Evolutionary conservation across 495 filamentous ascomycete species (phyloP), one percentile per base, ranked within the genome.

Genomic region (Aspergillus haitiensis): DNA sequence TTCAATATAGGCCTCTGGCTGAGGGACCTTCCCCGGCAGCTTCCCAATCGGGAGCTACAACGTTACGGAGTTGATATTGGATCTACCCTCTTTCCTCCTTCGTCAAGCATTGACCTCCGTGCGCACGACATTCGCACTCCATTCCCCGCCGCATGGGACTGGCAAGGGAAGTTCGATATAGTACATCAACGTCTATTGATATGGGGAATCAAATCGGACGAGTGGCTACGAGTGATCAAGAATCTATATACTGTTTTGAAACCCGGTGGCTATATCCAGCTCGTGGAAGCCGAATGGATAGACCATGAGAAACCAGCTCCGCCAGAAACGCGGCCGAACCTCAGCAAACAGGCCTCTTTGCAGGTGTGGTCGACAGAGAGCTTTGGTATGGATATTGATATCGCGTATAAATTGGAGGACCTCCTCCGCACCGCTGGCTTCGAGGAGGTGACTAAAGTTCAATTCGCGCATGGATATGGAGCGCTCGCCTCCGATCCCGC

Each of bases 271-370:
- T 44, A 44, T 16, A 44, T 60, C 15, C 58, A 60, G 44, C 42
- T 60, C 0, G 58, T 60, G 11, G 58, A 60, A 18, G 49, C 49
- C 6, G 49, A 60, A 54, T 60, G 58, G 58, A 44, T 60, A 9
- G 31, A 44, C 13, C 47, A 36, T 2, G 36, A 52, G 13, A n/a
- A 44, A 9, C 52, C 52, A 45, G 52, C 52, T 12, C 39, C 52
- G 2, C 31, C 33, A 3, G 36, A 32, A 12, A 46, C 12, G 5
- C 48, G 50, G 2, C 48, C 49, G 0, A 33, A 53, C 12, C 35
- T 52, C 5, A 40, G 37, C 32, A 50, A 46, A 12, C 49, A 52
- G 46, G 56, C 47, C 7, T n/a, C 46, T 2, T 10, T 52, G 37
- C 56, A 59, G 49, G 39, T 52, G 9, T 59, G 56, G 56, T 50